These are phyloP conservation scores for Nannochloropsis salina DNA, from an alignment of 108 stramenopile genomes.

Conservation along the genomic window DNA sequence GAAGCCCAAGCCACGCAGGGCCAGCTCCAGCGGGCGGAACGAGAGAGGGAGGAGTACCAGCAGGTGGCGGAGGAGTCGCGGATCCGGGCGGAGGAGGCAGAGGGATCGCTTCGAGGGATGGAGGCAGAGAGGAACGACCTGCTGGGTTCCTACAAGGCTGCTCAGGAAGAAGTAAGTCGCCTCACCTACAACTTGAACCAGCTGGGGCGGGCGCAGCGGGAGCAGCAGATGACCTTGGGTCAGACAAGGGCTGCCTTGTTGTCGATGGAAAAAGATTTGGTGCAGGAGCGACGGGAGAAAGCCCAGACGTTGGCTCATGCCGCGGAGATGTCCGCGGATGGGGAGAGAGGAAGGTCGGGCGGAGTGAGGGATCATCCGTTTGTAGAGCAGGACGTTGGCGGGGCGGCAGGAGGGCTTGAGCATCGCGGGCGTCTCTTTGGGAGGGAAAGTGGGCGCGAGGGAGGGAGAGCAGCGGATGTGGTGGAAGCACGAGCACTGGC, in stretches of 20 bases:
- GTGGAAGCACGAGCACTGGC: not conserved
- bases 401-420: not conserved
- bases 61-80: not conserved
- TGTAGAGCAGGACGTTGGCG: not conserved
- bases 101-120: not conserved
- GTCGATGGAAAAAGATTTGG: not conserved
- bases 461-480: not conserved
- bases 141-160: not conserved
- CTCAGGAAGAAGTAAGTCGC: not conserved
- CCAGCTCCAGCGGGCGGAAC: not conserved
- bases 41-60: not conserved
- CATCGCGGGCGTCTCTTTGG: not conserved
- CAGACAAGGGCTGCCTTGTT: not conserved
- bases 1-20: constrained; percentile 3
- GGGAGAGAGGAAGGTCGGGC: not conserved
- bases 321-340: not conserved
- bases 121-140: constrained; percentile 19
- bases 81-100: not conserved
- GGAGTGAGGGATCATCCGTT: too few species aligned
- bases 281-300: not conserved
- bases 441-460: not conserved
- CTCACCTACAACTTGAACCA: not conserved
- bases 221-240: not conserved
- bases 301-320: not conserved
- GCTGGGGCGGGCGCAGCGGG: not conserved